Evolutionary conservation across 2,329 filamentous ascomycete genomes (phyloP).

Genomic region (Botrytis deweyae): DNA sequence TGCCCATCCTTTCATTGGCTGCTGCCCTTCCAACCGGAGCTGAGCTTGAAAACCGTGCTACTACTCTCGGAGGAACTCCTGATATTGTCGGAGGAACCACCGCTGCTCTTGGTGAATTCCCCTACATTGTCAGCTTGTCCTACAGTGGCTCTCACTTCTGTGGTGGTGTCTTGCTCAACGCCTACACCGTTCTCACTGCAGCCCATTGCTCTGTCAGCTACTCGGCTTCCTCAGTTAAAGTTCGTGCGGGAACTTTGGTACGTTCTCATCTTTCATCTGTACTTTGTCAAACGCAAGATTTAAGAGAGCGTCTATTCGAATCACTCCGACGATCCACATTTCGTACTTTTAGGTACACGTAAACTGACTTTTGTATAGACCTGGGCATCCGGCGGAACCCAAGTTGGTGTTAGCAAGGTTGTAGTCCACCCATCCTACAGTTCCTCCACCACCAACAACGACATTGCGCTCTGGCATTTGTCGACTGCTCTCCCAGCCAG

Average conservation of each 20-base stretch:
- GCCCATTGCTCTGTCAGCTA: slow-evolving; percentile 29
- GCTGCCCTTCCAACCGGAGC: background rate
- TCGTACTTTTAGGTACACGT: background rate
- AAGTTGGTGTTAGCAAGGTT: slow-evolving; percentile 23
- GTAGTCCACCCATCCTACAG: slow-evolving; percentile 28
- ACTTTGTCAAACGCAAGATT: background rate
- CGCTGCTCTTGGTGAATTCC: slow-evolving; percentile 29
- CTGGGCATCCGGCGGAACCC: slow-evolving; percentile 28
- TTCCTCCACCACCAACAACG: slow-evolving; percentile 18
- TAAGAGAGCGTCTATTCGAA: background rate
- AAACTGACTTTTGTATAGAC: slow-evolving; percentile 22
- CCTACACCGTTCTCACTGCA: slow-evolving; percentile 32
- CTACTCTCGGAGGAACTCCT: background rate
- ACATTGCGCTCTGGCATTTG: slow-evolving; percentile 31
- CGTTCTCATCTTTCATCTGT: background rate
- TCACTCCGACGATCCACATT: background rate
- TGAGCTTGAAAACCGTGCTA: background rate
- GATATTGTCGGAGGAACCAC: slow-evolving; percentile 25
- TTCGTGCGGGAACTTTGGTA: slow-evolving; percentile 32
- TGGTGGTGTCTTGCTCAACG: slow-evolving; percentile 30
- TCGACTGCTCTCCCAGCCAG: slow-evolving; percentile 23
- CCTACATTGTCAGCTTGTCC: slow-evolving; percentile 29
- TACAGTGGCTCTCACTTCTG: slow-evolving; percentile 27
- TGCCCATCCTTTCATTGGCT: slow-evolving; percentile 9
- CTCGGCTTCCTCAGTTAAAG: slow-evolving; percentile 25